phyloP scores from a whole-genome alignment of 208 protist species.

The Sergeia podlipaevii region DNA sequence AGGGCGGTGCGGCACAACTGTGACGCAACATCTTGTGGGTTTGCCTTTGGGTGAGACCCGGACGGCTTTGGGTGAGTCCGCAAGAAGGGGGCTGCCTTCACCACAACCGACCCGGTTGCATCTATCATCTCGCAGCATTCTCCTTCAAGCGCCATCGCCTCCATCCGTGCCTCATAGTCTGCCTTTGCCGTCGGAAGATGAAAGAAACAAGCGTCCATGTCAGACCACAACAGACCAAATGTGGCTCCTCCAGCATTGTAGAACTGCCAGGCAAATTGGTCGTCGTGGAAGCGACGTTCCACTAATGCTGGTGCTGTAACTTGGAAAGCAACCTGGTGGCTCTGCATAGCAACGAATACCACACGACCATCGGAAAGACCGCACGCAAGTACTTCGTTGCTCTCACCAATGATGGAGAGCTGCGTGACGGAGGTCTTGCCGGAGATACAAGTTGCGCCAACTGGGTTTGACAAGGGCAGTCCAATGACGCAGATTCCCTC shows the following conservation, averaged over 20 bases:
- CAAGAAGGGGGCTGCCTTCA: conserved; percentile 14
- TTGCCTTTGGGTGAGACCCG: not conserved
- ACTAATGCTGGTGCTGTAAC: conserved; percentile 12
- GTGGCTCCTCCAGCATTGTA: conserved; percentile 22
- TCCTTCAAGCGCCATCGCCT: not conserved
- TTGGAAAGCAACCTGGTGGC: conserved; percentile 30
- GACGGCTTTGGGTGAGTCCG: too few species aligned
- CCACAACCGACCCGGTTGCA: not conserved
- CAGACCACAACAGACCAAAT: conserved; percentile 25
- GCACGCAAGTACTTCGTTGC: conserved; percentile 18
- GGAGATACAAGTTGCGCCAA: not conserved
- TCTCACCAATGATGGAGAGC: conserved; percentile 2
- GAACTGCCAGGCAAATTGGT: not conserved
- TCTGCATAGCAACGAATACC: conserved; percentile 23
- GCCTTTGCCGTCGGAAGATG: conserved; percentile 33
- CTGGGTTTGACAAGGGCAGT: conserved; percentile 1
- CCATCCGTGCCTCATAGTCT: conserved; percentile 12
- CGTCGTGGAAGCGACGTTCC: conserved; percentile 4
- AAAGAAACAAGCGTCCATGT: conserved; percentile 21
- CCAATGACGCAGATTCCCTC: conserved; percentile 23
- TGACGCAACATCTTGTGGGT: not conserved
- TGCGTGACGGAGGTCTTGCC: not conserved
- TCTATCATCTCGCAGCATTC: not conserved
- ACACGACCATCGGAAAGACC: conserved; percentile 20
- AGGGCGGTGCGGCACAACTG: too few species aligned